Conservation (phyloP, 2,329 filamentous ascomycete species). For the Trichoderma sp. region DNA sequence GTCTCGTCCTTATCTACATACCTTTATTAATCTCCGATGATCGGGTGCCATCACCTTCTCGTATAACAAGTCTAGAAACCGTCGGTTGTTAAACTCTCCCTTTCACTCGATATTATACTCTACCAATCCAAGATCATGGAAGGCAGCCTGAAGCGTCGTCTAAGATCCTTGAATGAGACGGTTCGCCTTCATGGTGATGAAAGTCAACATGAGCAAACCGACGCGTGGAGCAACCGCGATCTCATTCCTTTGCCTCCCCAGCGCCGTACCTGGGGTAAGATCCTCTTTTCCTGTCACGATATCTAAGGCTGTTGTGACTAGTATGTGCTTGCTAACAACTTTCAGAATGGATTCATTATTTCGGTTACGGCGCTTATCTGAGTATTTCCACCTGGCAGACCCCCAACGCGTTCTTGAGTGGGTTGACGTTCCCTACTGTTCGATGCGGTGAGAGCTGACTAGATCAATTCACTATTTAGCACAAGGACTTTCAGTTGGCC, state of each 20-base stretch:
- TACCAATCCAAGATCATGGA: not conserved
- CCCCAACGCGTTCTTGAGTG: not conserved
- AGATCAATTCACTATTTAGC: not conserved
- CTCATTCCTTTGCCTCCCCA: not conserved
- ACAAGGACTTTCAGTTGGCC: not conserved
- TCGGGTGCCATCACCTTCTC: not conserved
- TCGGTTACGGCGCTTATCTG: not conserved
- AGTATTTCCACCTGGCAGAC: not conserved
- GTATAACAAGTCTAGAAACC: not conserved
- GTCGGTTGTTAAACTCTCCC: not conserved
- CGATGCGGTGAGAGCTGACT: not conserved
- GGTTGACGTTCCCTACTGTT: not conserved
- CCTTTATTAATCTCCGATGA: not conserved
- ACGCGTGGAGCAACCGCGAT: not conserved
- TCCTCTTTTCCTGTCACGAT: not conserved
- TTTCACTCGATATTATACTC: not conserved
- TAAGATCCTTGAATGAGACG: not conserved
- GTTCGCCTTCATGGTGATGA: not conserved
- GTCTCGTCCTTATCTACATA: not conserved
- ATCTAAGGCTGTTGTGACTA: rapidly evolving
- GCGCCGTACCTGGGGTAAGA: not conserved
- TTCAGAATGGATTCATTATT: not conserved
- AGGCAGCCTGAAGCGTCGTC: not conserved
- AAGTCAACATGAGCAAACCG: not conserved
- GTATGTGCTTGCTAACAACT: not conserved